These are phyloP conservation scores for Micractinium conductrix DNA, from an alignment of 139 green algal species.

Conservation along the genomic window DNA sequence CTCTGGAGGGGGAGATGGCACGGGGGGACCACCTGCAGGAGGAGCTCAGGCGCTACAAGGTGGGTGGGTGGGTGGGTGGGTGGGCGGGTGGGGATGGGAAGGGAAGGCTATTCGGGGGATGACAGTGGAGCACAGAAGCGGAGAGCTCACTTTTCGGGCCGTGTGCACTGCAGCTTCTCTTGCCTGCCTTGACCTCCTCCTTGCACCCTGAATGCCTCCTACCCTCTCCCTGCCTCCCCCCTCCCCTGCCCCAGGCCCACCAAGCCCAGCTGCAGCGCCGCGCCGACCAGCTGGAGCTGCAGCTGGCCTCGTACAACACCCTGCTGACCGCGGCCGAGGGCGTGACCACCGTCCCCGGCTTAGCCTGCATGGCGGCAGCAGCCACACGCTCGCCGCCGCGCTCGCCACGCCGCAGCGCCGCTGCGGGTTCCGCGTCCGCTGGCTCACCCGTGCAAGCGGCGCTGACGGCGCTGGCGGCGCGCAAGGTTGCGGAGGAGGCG, in stretches of 20 bases:
- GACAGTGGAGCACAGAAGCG: background rate
- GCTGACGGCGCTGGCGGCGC: background rate
- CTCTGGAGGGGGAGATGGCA: background rate
- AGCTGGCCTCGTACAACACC: constrained; percentile 17
- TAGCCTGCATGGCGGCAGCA: no score
- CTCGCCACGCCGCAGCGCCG: background rate
- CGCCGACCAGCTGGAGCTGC: constrained; percentile 19
- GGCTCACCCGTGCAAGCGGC: background rate
- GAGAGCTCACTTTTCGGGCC: no score
- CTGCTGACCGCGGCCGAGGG: constrained; percentile 10
- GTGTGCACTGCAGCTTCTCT: no score
- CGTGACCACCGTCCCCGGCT: no score
- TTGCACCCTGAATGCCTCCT: background rate
- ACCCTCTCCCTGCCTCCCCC: background rate
- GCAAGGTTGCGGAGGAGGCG: constrained; percentile 6
- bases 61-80: background rate
- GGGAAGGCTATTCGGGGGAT: background rate
- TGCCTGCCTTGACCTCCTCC: background rate
- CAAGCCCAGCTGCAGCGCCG: constrained; percentile 20
- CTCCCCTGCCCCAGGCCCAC: background rate
- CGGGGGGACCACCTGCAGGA: background rate
- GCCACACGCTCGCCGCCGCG: no score
- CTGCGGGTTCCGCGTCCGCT: no score
- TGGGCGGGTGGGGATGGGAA: background rate
- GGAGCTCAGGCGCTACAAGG: constrained; percentile 4